Base-by-base conservation (phyloP, 345 rosid species). In the Bretschneidera sinensis region DNA sequence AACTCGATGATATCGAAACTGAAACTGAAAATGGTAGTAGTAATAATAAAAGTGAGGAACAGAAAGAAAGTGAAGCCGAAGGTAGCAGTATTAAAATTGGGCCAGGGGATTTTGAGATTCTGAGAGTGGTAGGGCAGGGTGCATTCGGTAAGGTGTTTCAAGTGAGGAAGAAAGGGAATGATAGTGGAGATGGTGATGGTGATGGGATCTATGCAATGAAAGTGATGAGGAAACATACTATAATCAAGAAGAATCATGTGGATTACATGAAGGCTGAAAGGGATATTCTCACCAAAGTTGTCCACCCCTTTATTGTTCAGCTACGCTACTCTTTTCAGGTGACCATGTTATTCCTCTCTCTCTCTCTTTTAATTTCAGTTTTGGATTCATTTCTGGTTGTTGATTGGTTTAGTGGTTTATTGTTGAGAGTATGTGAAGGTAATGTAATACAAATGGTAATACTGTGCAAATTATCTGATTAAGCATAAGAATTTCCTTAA, bases 291-390 rank as follows among this genome's bases (percentile, higher is more conserved):
- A 81, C 85, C 43, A 83, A 83, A 77, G 81, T 86, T 28, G 57
- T 71, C 57, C 89, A 86, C 70, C 92, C 92, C 23, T 83, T 81
- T 47, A 76, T 86, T 34, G 92, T 86, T 56, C 92, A 73, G 59
- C 89, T 86, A 54, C 79, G 89, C 56, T 86, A 76, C 79, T 86
- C 92, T 65, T 86, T 86, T 60, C 92, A 86, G 87, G 92, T 84
- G 13, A 50, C 7, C 56, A 43, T 13, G 48, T 43, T 35, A 21
- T 52, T 11, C 24, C 33, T 28, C 33, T 28, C 33, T 28, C 33
- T 28, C 33, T 28, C 33, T 28, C 33, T 28, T 28, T 8, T 28
- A n/a, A n/a, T n/a, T n/a, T n/a, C n/a, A n/a, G n/a, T 57, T 58
- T 24, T 24, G 24, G n/a, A n/a, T 43, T 6, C 57, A 21, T 9